Base-by-base conservation (phyloP, 495 filamentous ascomycete species). In the Articulospora tetracladia region DNA sequence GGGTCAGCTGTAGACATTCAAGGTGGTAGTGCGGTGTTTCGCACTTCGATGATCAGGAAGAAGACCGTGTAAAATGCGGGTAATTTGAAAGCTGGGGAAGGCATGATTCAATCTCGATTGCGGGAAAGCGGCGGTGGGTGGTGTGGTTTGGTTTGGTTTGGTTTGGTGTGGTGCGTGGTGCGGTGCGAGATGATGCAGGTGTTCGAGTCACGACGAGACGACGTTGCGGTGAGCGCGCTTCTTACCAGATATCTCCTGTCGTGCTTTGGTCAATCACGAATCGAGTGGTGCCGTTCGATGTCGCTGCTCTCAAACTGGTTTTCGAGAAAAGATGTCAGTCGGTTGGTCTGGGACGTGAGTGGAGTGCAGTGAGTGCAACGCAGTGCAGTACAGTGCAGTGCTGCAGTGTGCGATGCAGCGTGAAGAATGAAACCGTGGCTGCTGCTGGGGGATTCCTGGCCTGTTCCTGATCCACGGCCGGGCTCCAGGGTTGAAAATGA, bases 1-100 rank as follows among this genome's bases (percentile, higher is more conserved):
- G 10, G n/a, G 39, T 44, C 17, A 44, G 39, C 39, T 44, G 15
- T 44, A 11, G 39, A 3, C 8, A 8, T 44, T 44, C 3, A 12
- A n/a, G n/a, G 17, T 44, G 39, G 39, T 44, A 44, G n/a, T 44
- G 39, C 39, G n/a, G n/a, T n/a, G n/a, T n/a, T 44, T 44, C 39
- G 39, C 39, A 44, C 39, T 67, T 90, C 87, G 69, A 89, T 75
- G 63, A 79, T 72, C 28, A 89, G 81, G 74, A 89, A 89, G 71
- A 87, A 86, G 60, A 80, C 52, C 11, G 76, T 73, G 72, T 90
- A 90, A 48, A 68, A 26, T 10, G 74, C 64, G 0, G 81, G 78
- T n/a, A 81, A 70, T 6, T 57, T 68, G 36, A 64, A 65, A 4
- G 26, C 53, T 23, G 53, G 26, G 47, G 32, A 47, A 24, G 48